Base-by-base conservation (phyloP, 1,284 basidiomycete species). In the Coniophora puteana region DNA sequence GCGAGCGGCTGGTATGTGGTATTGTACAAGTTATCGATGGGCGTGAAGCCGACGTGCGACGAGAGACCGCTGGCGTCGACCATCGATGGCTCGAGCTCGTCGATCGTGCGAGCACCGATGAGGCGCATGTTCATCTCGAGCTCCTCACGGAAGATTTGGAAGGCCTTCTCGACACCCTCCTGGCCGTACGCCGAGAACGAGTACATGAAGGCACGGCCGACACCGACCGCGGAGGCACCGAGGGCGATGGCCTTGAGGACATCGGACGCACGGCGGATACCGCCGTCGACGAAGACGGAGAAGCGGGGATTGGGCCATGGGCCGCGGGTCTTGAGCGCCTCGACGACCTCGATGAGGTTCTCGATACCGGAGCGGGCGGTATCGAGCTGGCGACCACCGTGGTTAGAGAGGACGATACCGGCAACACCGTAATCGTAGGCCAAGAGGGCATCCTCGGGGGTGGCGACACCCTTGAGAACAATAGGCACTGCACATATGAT, bases 231-330 rank as follows among this genome's bases (percentile, higher is more conserved):
- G 6, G 70, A 79, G 3, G 83, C 83, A 17, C 84, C 84, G 12
- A 88, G 66, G 3, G 81, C 80, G 18, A 87, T 64, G 3, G 83
- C 83, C 55, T 89, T 89, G 48, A 88, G 65, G 1, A 86, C 77
- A 51, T 88, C 85, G 8, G 78, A 81, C 0, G 79, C 80, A 36
- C 83, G 66, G 49, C 82, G 71, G 3, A 87, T 77, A 40, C 84
- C 83, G 8, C 84, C 84, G 51, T 87, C 83, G 35, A 87, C 69
- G 52, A 83, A 83, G 44, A 88, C 70, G 46, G 80, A 74, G 54
- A 84, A 83, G 41, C 75, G 76, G 24, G 62, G 63, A 48, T 66
- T 64, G 20, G 63, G 61, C 62, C 66, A 67, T 8, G 63, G 59
- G 16, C 63, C 60, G 36, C 78, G 68, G 25, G 69, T 65, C 18